phyloP scores from a whole-genome alignment of 371 early-diverging fungal genomes.

The Coemansia sp. region DNA sequence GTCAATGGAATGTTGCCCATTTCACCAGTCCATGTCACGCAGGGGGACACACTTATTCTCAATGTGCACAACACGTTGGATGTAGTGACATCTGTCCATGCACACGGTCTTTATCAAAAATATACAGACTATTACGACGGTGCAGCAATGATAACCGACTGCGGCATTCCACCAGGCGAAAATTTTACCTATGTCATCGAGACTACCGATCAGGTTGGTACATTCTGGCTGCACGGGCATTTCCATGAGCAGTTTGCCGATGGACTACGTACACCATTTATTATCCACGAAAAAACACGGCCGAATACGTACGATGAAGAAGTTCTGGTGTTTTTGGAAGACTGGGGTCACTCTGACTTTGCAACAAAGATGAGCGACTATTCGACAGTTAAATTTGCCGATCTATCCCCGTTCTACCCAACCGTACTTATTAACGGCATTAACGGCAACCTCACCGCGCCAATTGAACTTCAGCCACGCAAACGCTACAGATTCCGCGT shows the following conservation, averaged over 20 bases:
- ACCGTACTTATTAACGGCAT: constrained; percentile 29
- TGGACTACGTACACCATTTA: constrained; percentile 71
- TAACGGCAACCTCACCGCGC: constrained; percentile 12
- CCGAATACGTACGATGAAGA: constrained; percentile 69
- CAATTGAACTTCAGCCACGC: constrained; percentile 59
- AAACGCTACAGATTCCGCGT: constrained; percentile 82
- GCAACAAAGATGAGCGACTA: too few species aligned
- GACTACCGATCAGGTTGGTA: constrained; percentile 60
- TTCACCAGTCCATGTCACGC: constrained; percentile 26
- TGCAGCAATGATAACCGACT: constrained; percentile 61
- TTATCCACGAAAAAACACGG: constrained; percentile 59
- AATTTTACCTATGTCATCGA: constrained; percentile 63
- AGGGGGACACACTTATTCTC: constrained; percentile 59
- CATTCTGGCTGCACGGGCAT: constrained; percentile 75
- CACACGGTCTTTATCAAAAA: constrained; percentile 67
- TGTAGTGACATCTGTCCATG: constrained; percentile 60
- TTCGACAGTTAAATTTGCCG: not conserved
- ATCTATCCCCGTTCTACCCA: constrained; percentile 20
- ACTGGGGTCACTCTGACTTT: constrained; percentile 13
- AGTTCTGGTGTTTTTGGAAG: constrained; percentile 55
- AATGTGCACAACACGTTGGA: constrained; percentile 63
- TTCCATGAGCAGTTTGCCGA: constrained; percentile 68
- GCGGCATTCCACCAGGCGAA: constrained; percentile 55
- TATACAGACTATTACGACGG: constrained; percentile 62
- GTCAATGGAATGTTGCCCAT: constrained; percentile 72